phyloP scores from a whole-genome alignment of 192 early-diverging fungal species.

The Rhizoclosmatium globosum region DNA sequence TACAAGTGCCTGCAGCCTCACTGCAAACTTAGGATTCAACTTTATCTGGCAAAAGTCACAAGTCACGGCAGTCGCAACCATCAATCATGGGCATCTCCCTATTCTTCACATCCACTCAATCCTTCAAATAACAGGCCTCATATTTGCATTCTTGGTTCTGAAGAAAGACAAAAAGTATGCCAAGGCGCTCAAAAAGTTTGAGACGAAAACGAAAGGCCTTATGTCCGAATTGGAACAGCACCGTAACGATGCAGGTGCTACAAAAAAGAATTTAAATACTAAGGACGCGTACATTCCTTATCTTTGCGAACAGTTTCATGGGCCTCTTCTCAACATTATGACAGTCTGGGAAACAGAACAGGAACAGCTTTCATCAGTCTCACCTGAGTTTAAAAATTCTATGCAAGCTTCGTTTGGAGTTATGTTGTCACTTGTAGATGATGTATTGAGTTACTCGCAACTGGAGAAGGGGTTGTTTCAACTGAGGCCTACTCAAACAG shows the following conservation, averaged over 20 bases:
- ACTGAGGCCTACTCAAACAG: background rate
- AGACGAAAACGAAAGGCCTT: background rate
- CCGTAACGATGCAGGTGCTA: background rate
- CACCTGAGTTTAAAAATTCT: background rate
- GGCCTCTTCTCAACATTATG: constrained; percentile 11
- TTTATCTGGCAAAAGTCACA: constrained; percentile 1
- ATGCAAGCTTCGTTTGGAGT: background rate
- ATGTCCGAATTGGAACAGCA: background rate
- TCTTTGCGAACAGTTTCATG: constrained; percentile 31
- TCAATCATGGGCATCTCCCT: background rate
- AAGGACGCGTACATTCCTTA: constrained; percentile 1
- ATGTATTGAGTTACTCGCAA: constrained; percentile 24
- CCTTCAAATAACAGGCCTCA: constrained; percentile 12
- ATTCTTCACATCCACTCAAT: constrained; percentile 24
- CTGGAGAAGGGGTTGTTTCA: constrained; percentile 6
- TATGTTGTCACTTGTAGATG: constrained; percentile 26
- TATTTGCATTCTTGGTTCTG: background rate
- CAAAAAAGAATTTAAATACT: too few relatives aligned
- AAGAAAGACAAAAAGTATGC: background rate
- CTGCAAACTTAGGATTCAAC: constrained; percentile 14
- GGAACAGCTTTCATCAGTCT: too few relatives aligned
- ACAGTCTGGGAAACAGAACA: background rate
- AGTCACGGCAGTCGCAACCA: background rate
- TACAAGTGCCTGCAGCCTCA: background rate
- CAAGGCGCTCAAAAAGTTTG: background rate